Base-by-base conservation (phyloP, 495 filamentous ascomycete genomes). In the Neurospora sp. region DNA sequence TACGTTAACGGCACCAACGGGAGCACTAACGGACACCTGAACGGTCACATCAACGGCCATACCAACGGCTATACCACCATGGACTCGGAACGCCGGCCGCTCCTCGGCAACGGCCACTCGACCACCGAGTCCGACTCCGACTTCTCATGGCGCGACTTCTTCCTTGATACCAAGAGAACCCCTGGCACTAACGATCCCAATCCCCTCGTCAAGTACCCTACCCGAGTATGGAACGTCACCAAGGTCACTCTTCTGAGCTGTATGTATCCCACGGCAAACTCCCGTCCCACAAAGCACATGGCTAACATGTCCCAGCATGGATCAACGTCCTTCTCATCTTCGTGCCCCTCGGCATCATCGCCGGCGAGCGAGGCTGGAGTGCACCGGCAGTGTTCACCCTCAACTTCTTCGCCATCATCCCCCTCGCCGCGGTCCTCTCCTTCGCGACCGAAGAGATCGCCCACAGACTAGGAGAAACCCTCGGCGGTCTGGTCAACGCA, bases 341-440 rank as follows among this genome's bases (percentile, higher is more conserved):
- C 78, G 96, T 98, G 10, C 96, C 96, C 7, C 78, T 96, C 71
- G 96, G 95, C 44, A 95, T 99, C 73, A 77, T 94, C 70, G 88
- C 93, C 27, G 95, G 93, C 40, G 84, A 83, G 3, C 78, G 89
- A n/a, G 82, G 86, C 44, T 93, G 92, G 92, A 86, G 90, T 77
- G 87, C 94, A 9, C 89, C 91, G 0, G 87, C 88, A 37, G 88
- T 96, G 42, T 99, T 99, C 78, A 82, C 89, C 11, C 84, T 98
- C 77, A 99, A 99, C 83, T 99, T 98, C 82, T 86, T 97, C 76
- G 95, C 96, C 71, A 99, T 99, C 76, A 91, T 99, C 71, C 96
- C 96, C 9, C 86, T 99, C 46, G 96, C 96, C 31, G 92, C 95
- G 7, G 85, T 99, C 74, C 84, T 99, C 74, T 97, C 94, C 73